Base-by-base conservation (phyloP, 495 filamentous ascomycete genomes). In the Achaetomiella virescens region DNA sequence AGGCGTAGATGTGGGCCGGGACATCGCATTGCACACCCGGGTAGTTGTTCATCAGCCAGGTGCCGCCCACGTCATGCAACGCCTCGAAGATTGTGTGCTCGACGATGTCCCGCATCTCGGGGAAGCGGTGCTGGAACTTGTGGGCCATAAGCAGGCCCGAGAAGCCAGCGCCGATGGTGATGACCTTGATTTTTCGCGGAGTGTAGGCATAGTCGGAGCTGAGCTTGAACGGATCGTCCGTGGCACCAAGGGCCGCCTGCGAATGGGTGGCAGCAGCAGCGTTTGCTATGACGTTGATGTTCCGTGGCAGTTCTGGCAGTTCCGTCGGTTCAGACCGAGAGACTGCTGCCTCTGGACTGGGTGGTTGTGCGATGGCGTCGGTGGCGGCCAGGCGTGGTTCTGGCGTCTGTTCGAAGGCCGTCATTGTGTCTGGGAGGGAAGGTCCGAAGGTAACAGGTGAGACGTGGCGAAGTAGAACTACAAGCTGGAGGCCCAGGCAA, bases 1-100 rank as follows among this genome's bases (percentile, higher is more conserved):
- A 84, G 40, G 75, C 81, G 65, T 88, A 88, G 21, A 85, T 77
- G 0, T 57, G 57, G 0, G 35, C 40, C 9, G 65, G 67, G 1
- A 76, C 46, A 2, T 83, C 81, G 29, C 79, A 80, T 8, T 76
- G 80, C 18, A 38, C 42, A 31, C 58, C 85, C 2, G 85, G 85
- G 66, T 87, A 88, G 35, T 78, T 68, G 66, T 87, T 87, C 46
- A 79, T 78, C 71, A 75, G 79, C 85, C 85, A 89, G 12, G 84
- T 86, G 15, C 85, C 85, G 40, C 85, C 85, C 55, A 85, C 76
- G 6, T 83, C 76, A 27, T 79, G 68, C 3, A 87, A 85, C n/a
- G n/a, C n/a, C n/a, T n/a, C n/a, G 62, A 88, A 87, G 54, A 89
- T 4, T 4, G 9, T 9, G 27, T 5, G 27, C n/a, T n/a, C n/a